Evolutionary conservation across 345 rosid species (phyloP).

Genomic region (Hibiscus tridactylites): DNA sequence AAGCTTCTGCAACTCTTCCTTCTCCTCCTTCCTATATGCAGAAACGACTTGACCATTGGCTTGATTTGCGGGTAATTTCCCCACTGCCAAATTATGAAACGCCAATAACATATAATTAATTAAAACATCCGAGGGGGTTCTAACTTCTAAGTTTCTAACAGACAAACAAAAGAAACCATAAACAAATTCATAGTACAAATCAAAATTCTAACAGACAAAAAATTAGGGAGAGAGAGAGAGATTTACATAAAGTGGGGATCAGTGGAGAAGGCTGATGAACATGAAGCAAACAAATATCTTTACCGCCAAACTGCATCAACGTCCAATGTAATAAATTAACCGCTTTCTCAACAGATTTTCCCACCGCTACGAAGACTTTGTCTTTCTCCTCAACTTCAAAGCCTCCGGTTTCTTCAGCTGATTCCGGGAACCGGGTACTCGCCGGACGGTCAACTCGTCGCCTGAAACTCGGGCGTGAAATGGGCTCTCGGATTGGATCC

Average conservation of each 20-base stretch:
- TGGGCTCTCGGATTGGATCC: slow-evolving; percentile 9
- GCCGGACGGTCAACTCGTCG: neutral
- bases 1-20: slow-evolving; percentile 30
- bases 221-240: neutral
- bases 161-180: neutral
- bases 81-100: slow-evolving; percentile 37
- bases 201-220: neutral
- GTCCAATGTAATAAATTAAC: slow-evolving; percentile 43
- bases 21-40: slow-evolving; percentile 48
- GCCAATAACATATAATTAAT: neutral
- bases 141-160: neutral
- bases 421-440: slow-evolving; percentile 19
- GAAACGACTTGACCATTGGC: slow-evolving; percentile 42
- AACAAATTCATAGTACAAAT: neutral
- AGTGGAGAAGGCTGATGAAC: slow-evolving; percentile 54
- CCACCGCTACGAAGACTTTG: slow-evolving; percentile 51
- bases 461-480: slow-evolving; percentile 11
- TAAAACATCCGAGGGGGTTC: too few species aligned
- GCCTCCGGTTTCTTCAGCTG: slow-evolving; percentile 21
- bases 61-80: slow-evolving; percentile 55
- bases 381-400: slow-evolving; percentile 16
- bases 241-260: slow-evolving; percentile 54
- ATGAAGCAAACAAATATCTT: slow-evolving; percentile 47
- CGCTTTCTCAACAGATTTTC: slow-evolving; percentile 42
- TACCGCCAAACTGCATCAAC: slow-evolving; percentile 25